Conservation (phyloP, 805 yeast genomes). For the Candida andamanensis region DNA sequence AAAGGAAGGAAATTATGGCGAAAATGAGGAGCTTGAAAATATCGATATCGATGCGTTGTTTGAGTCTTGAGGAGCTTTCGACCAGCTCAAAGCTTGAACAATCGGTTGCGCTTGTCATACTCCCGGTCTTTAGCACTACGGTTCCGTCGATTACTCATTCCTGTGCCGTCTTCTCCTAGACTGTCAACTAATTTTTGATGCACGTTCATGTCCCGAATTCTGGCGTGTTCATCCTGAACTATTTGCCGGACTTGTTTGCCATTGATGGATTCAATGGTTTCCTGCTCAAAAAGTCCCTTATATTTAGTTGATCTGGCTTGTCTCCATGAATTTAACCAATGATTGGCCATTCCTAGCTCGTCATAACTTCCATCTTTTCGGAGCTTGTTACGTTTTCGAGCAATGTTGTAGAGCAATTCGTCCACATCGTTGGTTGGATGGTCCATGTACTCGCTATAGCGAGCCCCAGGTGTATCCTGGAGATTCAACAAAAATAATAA, state of each 20-base stretch:
- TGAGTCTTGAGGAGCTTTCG: neutral
- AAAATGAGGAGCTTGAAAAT: slow-evolving; percentile 12
- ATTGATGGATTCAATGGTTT: slow-evolving; percentile 26
- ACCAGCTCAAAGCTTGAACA: slow-evolving; percentile 32
- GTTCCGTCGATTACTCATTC: slow-evolving; percentile 28
- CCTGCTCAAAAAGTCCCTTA: slow-evolving; percentile 31
- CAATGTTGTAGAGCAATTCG: slow-evolving; percentile 47
- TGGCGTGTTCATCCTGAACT: slow-evolving; percentile 22
- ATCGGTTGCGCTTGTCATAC: slow-evolving; percentile 32
- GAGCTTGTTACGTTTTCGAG: slow-evolving; percentile 33
- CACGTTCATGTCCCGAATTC: slow-evolving; percentile 25
- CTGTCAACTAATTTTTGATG: slow-evolving; percentile 25
- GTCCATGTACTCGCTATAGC: slow-evolving; percentile 42
- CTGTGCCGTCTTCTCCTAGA: slow-evolving; percentile 38
- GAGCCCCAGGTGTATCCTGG: slow-evolving; percentile 43
- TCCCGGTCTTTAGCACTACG: slow-evolving; percentile 43
- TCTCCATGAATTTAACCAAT: slow-evolving; percentile 58
- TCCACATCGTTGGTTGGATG: slow-evolving; percentile 71
- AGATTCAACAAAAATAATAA: slow-evolving; percentile 68
- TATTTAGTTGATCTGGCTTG: slow-evolving; percentile 42
- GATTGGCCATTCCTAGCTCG: slow-evolving; percentile 57
- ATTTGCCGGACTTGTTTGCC: slow-evolving; percentile 19
- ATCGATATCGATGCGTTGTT: slow-evolving; percentile 19
- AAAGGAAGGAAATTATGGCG: slow-evolving; percentile 17
- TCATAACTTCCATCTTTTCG: slow-evolving; percentile 38